Conservation (phyloP, 495 filamentous ascomycete genomes). For the Podospora fimiseda region DNA sequence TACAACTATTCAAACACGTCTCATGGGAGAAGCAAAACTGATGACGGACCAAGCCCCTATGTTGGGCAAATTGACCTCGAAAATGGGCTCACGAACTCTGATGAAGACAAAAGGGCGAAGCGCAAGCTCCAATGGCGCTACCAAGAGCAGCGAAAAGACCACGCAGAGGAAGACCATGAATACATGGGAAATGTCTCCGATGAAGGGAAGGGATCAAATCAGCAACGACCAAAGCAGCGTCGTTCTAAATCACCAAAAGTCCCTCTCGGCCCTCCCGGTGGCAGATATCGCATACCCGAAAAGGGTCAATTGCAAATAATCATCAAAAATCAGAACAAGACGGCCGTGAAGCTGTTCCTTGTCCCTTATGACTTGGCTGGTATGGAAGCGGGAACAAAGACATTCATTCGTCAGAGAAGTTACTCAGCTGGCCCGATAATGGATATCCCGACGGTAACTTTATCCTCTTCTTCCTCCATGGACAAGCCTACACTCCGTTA, state of each 20-base stretch:
- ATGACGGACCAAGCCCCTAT: conserved; percentile 91
- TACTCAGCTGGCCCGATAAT: conserved; percentile 86
- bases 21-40: conserved; percentile 50
- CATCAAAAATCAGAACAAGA: conserved; percentile 95
- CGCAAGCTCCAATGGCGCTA: conserved; percentile 39
- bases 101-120: conserved; percentile 38
- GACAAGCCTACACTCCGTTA: conserved; percentile 83
- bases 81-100: conserved; percentile 55
- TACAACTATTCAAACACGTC: conserved; percentile 77
- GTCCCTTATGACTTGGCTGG: conserved; percentile 93
- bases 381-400: conserved; percentile 93
- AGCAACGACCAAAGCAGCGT: conserved; percentile 48
- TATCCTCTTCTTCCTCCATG: conserved; percentile 24
- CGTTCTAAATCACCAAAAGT: conserved; percentile 64
- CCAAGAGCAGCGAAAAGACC: conserved; percentile 17
- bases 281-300: conserved; percentile 90
- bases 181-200: conserved; percentile 26
- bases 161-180: conserved; percentile 25
- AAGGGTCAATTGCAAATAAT: conserved; percentile 95
- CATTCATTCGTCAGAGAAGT: conserved; percentile 90
- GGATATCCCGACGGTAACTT: conserved; percentile 34
- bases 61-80: conserved; percentile 92
- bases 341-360: conserved; percentile 89
- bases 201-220: conserved; percentile 27
- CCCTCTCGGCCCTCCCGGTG: conserved; percentile 74